Base-by-base conservation (phyloP, 2,329 filamentous ascomycete genomes). In the Ascochyta fabae region DNA sequence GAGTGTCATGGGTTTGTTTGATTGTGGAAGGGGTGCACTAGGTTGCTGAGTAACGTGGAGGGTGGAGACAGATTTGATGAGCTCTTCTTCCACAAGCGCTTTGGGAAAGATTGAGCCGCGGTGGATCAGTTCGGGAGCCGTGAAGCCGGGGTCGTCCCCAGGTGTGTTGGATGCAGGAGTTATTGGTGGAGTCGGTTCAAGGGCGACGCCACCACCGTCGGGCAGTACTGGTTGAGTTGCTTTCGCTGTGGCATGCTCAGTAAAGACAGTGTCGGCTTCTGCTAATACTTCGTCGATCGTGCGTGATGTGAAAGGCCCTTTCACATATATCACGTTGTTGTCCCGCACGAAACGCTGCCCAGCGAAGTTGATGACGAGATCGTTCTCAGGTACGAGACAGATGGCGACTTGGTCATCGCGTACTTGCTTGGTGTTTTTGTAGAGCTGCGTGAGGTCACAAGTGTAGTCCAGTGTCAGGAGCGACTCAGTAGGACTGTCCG, bases 311-410 rank as follows among this genome's bases (percentile, higher is more conserved):
- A 73, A 72, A 0, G 72, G 71, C 0, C 70, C 68, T 31, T 67
- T 67, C 19, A 66, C 53, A 24, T 69, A 73, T 10, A 70, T 44
- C 24, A 68, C 54, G 19, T 65, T 67, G 5, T 60, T 53, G n/a
- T 65, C 54, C 6, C 54, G 45, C 15, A 54, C 16, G 1, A 63
- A 40, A 8, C 60, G 43, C 12, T 65, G 23, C 1, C 48, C 56
- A 6, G 66, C 54, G 34, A 66, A 66, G 23, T 62, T 51, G 4
- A 64, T 57, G 26, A 62, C 62, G 7, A 38, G 47, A 3, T 61
- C 65, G 12, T 60, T 56, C 12, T 69, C 67, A 1, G 72, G 71
- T 6, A 74, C 63, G 0, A 73, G 56, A 41, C 71, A 75, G 10
- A 74, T 60, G 2, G 64, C 66, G 9, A 70, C 66, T 26, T 71